Conservation (phyloP, 331 rosid genomes). For the Rhamnella rubrinervis region DNA sequence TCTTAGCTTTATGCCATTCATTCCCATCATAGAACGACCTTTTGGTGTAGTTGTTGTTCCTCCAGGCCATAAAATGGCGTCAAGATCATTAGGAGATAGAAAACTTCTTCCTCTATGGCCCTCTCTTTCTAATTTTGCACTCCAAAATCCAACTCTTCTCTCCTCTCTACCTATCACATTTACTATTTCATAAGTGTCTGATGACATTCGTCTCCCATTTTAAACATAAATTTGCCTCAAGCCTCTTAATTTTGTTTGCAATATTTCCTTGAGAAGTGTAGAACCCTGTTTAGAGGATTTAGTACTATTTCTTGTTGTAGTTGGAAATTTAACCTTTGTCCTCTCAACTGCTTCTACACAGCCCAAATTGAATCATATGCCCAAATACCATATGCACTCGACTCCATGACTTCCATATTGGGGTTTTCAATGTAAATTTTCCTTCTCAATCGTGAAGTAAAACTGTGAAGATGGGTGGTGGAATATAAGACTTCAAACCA, state of each 20-base stretch:
- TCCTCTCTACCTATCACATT: slow-evolving; percentile 17
- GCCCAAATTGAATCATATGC: slow-evolving; percentile 3
- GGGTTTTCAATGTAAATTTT: neutral
- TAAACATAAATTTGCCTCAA: slow-evolving; percentile 16
- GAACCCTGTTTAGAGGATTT: neutral
- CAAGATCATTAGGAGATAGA: neutral
- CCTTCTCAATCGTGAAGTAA: slow-evolving; percentile 4
- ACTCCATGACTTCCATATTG: neutral
- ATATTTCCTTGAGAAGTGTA: slow-evolving; percentile 2
- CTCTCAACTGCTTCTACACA: slow-evolving; percentile 25
- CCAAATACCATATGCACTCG: neutral
- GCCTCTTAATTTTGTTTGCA: slow-evolving; percentile 9
- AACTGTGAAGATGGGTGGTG: neutral
- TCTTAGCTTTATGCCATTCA: slow-evolving; percentile 7
- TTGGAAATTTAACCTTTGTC: neutral
- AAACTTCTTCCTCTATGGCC: neutral
- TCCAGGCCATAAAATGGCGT: slow-evolving; percentile 26
- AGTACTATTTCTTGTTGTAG: neutral
- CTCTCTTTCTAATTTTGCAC: neutral
- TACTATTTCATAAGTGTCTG: slow-evolving; percentile 13
- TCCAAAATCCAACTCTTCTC: slow-evolving; percentile 27
- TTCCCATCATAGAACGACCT: neutral
- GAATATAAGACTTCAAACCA: neutral
- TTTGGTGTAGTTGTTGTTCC: slow-evolving; percentile 7
- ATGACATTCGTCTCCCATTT: slow-evolving; percentile 1